phyloP scores from a whole-genome alignment of 2,329 filamentous ascomycete species.

The Grosmannia huntii region DNA sequence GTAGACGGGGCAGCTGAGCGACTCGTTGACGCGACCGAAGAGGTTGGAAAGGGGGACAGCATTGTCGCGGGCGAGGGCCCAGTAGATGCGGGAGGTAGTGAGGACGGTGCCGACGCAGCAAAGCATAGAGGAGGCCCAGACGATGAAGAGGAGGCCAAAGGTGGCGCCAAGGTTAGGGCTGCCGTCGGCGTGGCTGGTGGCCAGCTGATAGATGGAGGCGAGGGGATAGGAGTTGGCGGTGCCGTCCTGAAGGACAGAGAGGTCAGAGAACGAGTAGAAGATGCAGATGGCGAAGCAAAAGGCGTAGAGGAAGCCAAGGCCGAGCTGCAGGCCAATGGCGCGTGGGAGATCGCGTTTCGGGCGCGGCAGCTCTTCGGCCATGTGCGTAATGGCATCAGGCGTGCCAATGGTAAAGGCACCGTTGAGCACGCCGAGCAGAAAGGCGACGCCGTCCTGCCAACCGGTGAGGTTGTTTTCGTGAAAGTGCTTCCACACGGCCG shows the following conservation, averaged over 20 bases:
- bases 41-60: slow-evolving; percentile 43
- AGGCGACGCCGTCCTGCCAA: slow-evolving; percentile 47
- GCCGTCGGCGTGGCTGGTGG: slow-evolving; percentile 31
- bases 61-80: slow-evolving; percentile 45
- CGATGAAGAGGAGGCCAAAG: slow-evolving; percentile 16
- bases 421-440: slow-evolving; percentile 52
- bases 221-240: slow-evolving; percentile 44
- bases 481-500: slow-evolving; percentile 40
- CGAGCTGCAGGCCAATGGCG: slow-evolving; percentile 35
- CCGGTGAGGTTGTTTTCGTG: slow-evolving; percentile 36
- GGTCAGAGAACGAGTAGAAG: slow-evolving; percentile 42
- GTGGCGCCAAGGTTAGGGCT: slow-evolving; percentile 29
- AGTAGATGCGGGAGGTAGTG: slow-evolving; percentile 27
- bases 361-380: slow-evolving; percentile 45
- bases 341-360: slow-evolving; percentile 35
- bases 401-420: slow-evolving; percentile 53
- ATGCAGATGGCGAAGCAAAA: slow-evolving; percentile 37
- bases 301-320: slow-evolving; percentile 32
- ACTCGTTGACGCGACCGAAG: slow-evolving; percentile 39
- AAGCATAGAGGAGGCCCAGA: slow-evolving; percentile 34
- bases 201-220: slow-evolving; percentile 49
- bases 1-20: slow-evolving; percentile 44
- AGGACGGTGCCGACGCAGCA: slow-evolving; percentile 38
- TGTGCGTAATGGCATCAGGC: slow-evolving; percentile 48
- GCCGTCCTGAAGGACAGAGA: slow-evolving; percentile 35